Base-by-base conservation (phyloP, 805 yeast genomes). In the Barnettozyma salicaria region DNA sequence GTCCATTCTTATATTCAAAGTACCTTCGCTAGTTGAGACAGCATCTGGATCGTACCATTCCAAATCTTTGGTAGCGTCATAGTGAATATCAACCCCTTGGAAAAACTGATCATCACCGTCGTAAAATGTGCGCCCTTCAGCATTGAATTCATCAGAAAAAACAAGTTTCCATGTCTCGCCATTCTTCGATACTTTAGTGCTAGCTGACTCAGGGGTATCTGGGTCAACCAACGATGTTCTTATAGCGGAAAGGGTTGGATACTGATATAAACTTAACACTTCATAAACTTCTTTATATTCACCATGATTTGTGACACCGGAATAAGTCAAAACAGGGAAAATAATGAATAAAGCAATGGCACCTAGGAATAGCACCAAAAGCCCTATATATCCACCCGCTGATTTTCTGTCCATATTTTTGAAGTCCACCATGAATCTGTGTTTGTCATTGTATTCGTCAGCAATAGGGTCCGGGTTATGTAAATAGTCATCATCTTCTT, bases 381-480 rank as follows among this genome's bases (percentile, higher is more conserved):
- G 48, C 18, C 87, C 86, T n/a, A 73, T 28, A 28, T 80, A 55
- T 3, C 87, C 89, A 40, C 74, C 70, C 8, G 68, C 51, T 0
- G 88, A 76, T 47, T 78, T 65, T 51, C 58, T 71, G 56, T 80
- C 88, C 75, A 81, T 67, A 50, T 70, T 55, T 59, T 76, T 81
- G 44, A 83, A 58, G 60, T 83, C 92, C 37, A 76, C 54, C 41
- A 64, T 49, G 50, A 83, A 76, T 49, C 87, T 65, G 55, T 79
- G 74, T 45, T 76, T 80, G 49, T 87, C 95, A 52, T 80, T 77
- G 42, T 79, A 76, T 17, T 95, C 96, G 58, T 92, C 98, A 30
- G 78, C 84, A 25, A 88, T 80, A 8, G 96, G 96, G 59, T 90
- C 96, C 2, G 97, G 97, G 61, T 90, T 92, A 61, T 90, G 97